These are phyloP conservation scores for Penicillium expansum DNA, from an alignment of 2,329 filamentous ascomycete species.

Conservation along the genomic window DNA sequence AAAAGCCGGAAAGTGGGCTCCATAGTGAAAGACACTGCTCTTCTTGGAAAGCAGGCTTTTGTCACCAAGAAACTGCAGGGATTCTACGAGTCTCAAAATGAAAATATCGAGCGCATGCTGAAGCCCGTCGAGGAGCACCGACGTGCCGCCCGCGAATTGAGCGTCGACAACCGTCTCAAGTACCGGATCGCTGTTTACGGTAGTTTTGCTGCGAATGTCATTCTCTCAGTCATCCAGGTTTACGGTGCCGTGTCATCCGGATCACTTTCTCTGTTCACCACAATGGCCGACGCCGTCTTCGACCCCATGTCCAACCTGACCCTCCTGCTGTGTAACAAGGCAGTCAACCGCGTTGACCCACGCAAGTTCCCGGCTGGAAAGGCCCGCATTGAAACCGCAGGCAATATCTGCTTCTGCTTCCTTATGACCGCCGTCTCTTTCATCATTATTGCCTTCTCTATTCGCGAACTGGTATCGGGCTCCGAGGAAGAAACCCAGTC, in stretches of 20 bases:
- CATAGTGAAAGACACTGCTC: conserved; percentile 12
- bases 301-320: conserved; percentile 88
- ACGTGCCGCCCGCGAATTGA: conserved; percentile 74
- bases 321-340: conserved; percentile 80
- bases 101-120: conserved; percentile 85
- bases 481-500: conserved; percentile 52
- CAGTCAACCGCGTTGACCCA: conserved; percentile 81
- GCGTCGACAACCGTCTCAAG: conserved; percentile 72
- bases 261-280: conserved; percentile 95
- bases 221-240: conserved; percentile 76
- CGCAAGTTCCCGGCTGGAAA: conserved; percentile 88
- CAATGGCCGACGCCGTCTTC: conserved; percentile 93
- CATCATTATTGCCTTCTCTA: conserved; percentile 86
- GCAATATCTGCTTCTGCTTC: conserved; percentile 95
- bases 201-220: conserved; percentile 73
- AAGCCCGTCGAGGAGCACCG: conserved; percentile 92
- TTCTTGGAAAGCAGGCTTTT: conserved; percentile 44
- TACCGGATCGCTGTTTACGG: conserved; percentile 62
- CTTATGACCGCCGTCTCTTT: conserved; percentile 91
- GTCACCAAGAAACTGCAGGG: conserved; percentile 55
- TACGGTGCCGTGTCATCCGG: conserved; percentile 84
- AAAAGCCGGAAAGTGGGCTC: conserved; percentile 13
- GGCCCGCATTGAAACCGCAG: conserved; percentile 88
- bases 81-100: conserved; percentile 90
- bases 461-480: conserved; percentile 61